Conservation (phyloP, 1,284 basidiomycete genomes). For the Ganoderma lucidum region DNA sequence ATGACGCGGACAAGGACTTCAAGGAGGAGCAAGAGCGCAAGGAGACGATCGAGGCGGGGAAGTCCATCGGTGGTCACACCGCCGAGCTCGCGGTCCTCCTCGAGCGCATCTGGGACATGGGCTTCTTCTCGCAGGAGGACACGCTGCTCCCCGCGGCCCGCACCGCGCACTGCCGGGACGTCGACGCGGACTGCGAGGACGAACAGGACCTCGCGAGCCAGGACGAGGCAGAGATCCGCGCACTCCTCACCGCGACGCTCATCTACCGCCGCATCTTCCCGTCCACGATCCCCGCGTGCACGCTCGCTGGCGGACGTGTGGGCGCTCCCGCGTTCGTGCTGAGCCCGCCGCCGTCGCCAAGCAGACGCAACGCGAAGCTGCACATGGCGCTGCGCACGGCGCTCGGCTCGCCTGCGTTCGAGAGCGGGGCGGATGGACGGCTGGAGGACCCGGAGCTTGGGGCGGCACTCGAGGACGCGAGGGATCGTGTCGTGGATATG, state of each 20-base stretch:
- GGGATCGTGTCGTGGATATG: conserved; percentile 73
- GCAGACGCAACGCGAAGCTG: conserved; percentile 48
- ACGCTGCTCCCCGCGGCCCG: conserved; percentile 32
- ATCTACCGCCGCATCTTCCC: conserved; percentile 67
- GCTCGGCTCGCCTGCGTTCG: conserved; percentile 69
- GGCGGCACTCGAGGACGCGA: conserved; percentile 64
- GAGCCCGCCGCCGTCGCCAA: conserved; percentile 67
- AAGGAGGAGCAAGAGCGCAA: conserved; percentile 49
- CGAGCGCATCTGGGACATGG: conserved; percentile 59
- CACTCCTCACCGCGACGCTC: conserved; percentile 62
- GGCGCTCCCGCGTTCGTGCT: conserved; percentile 49
- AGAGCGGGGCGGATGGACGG: conserved; percentile 44
- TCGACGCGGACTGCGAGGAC: conserved; percentile 41
- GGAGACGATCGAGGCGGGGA: conserved; percentile 62
- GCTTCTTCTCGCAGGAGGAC: conserved; percentile 41
- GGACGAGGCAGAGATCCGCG: conserved; percentile 52
- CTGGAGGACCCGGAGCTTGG: conserved; percentile 42
- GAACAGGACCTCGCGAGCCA: conserved; percentile 45
- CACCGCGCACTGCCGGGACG: conserved; percentile 34
- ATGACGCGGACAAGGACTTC: conserved; percentile 45
- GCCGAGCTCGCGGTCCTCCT: conserved; percentile 60
- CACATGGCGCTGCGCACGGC: conserved; percentile 55
- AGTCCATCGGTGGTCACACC: conserved; percentile 65
- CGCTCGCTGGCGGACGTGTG: conserved; percentile 20
- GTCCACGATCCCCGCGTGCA: conserved; percentile 44